A percentile compares a stretch with the other conserved stretches of the same genome.
These are phyloP conservation scores for Heliamphora pulchella DNA, from an alignment of 179 eudicot species.

Conservation along the genomic window DNA sequence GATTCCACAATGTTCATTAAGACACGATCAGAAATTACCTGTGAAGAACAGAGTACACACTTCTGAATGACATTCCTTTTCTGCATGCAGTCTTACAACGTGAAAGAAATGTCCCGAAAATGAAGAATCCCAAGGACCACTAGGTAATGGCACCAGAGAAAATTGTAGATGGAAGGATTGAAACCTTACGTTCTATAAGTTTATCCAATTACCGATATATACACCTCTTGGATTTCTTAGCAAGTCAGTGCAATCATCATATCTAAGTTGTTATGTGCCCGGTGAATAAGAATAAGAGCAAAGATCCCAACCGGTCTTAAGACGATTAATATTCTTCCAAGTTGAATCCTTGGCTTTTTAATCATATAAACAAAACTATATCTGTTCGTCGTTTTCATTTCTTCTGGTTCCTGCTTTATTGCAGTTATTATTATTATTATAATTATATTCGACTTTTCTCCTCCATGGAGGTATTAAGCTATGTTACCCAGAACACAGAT, in stretches of 20 bases:
- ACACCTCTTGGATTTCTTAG: not conserved
- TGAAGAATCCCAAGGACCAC: not conserved
- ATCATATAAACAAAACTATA: not conserved
- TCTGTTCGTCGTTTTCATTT: not conserved
- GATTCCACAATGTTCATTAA: constrained; percentile 37
- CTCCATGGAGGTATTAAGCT: not conserved
- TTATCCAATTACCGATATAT: not conserved
- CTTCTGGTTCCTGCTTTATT: not conserved
- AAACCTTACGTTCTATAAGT: not conserved
- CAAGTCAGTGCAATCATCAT: not conserved
- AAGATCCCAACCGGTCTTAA: not conserved
- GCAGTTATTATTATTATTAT: not conserved
- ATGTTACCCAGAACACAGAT: too few relatives aligned
- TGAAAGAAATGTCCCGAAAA: not conserved
- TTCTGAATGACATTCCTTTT: not conserved
- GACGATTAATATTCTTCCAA: not conserved
- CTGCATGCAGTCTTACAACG: not conserved
- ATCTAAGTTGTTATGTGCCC: constrained; percentile 2
- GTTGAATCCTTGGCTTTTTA: not conserved
- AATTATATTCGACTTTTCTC: not conserved
- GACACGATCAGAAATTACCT: constrained; percentile 61
- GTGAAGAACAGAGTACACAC: constrained; percentile 11
- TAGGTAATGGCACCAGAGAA: not conserved
- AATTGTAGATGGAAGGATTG: not conserved
- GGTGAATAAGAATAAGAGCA: not conserved